Evolutionary conservation across 129 eudicot genomes (phyloP), one percentile per base, ranked within the genome.

Genomic region (Pseudognaphalium luteoalbum): DNA sequence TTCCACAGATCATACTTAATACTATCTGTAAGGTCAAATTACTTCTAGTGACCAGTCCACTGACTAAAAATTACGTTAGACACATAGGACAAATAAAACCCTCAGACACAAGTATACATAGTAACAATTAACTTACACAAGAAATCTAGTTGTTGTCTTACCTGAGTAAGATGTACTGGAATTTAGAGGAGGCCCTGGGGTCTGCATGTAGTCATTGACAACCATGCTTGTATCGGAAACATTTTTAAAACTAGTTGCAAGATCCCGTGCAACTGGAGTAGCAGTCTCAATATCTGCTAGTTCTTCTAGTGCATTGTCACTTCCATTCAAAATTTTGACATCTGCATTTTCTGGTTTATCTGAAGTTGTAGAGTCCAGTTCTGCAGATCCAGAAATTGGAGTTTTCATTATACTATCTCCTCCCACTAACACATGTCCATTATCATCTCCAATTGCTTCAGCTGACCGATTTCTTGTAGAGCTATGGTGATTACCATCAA

Each of bases 221-320:
- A 16, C 29, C 11, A 57, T 20, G 28, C 29, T 57, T 57, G 62
- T 57, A 19, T 57, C 62, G 0, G 62, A 19, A 6, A 57, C 29
- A 57, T 8, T 20, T n/a, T 62, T 11, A 14, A 28, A 28, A 62
- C 67, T 25, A 25, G 67, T 22, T 28, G 37, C 21, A 82, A 65
- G 60, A 86, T 64, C 79, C 51, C 44, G 66, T 42, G 61, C 71
- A 58, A 73, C 71, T 50, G 73, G 42, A 68, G 71, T 41, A 68
- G 33, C 64, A 52, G 20, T 52, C 2, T 66, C 74, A 50, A 66
- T 61, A 28, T 60, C 71, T 34, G 66, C 83, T 44, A 56, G 80
- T 52, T 63, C 66, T 69, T 77, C 81, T 47, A 66, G 61, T 35
- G 78, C 52, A 15, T 67, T 35, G 68, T 65, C 44, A 65, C 70